Evolutionary conservation across 1,284 basidiomycete genomes (phyloP), one percentile per base, ranked within the genome.

Genomic region (Schizophyllum commune): DNA sequence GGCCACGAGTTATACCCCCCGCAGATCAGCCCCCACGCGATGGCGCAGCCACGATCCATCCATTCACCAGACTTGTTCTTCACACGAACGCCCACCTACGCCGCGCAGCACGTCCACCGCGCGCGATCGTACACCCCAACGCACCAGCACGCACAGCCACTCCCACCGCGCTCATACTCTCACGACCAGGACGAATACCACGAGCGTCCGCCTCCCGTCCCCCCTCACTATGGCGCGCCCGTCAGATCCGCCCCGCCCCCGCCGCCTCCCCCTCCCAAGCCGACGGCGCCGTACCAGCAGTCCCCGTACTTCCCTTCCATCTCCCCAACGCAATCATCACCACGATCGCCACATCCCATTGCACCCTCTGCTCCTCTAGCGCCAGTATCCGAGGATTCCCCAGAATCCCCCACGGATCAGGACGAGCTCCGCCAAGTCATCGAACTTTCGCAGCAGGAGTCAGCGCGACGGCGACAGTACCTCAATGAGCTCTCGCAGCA

Each of bases 391-490:
- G 39, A 47, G 17, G 17, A 47, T 17, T 4, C 39, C 13, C 39
- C 39, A 11, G 39, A 47, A 13, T 47, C 39, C 39, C 39, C 39
- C 2, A 47, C 62, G 32, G 64, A 66, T 34, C 62, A 65, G 13
- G 65, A 63, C 2, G 62, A 65, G 60, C 58, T 65, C 1, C 63
- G 73, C n/a, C 62, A 79, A 8, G 79, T 73, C 8, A 68, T 89
- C 20, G 79, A 80, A n/a, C 65, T 85, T 33, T 88, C 88, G 1
- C 76, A 77, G 52, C 77, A 79, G 53, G 81, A 83, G 60, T 74
- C 78, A 4, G 70, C 61, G 6, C 32, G 70, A 32, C 74, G 74
- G 52, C 69, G 73, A 57, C 71, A 75, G 32, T 71, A 73, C 55
- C 62, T 79, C n/a, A 27, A 55, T 21, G 53, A 55, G 27, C 65